A percentile compares a stretch with the other conserved stretches of the same genome.
Conservation (phyloP, 1,139 yeast genomes). For the Geotrichum citri-aurantii region DNA sequence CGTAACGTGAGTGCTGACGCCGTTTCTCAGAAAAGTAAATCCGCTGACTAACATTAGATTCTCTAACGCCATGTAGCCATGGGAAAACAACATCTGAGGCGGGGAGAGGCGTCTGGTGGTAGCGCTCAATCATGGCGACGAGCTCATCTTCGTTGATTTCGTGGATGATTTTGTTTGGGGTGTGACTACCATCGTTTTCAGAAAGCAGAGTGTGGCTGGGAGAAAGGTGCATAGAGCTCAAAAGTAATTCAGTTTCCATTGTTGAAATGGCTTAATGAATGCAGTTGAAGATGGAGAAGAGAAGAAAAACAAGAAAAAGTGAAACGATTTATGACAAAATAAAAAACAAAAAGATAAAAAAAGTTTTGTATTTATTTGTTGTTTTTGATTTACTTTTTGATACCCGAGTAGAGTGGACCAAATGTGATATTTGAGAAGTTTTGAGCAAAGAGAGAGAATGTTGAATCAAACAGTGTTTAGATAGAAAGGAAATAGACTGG, state of each 20-base stretch:
- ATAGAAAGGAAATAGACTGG: too few species aligned
- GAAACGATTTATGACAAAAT: too few species aligned
- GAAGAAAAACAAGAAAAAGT: background rate
- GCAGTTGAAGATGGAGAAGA: background rate
- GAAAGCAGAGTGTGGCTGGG: background rate
- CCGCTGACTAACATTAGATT: conserved; percentile 32
- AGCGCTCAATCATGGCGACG: conserved; percentile 22
- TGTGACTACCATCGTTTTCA: background rate
- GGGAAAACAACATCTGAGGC: conserved; percentile 72
- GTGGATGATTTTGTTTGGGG: background rate
- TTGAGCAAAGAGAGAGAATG: background rate
- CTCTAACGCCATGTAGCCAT: conserved; percentile 70
- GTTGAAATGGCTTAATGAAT: background rate
- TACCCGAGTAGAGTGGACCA: background rate
- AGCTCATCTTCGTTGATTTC: background rate
- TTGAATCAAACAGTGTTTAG: background rate
- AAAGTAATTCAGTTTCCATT: background rate
- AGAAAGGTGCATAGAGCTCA: background rate
- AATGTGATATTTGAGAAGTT: background rate
- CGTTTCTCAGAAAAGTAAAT: conserved; percentile 29
- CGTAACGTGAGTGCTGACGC: background rate
- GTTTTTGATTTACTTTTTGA: background rate
- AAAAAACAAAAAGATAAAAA: background rate
- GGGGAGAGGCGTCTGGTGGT: conserved; percentile 50
- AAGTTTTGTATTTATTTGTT: background rate